A percentile compares a stretch with the other conserved stretches of the same genome.
phyloP scores from a whole-genome alignment of 106 monocot species.

The Acorus gramineus region DNA sequence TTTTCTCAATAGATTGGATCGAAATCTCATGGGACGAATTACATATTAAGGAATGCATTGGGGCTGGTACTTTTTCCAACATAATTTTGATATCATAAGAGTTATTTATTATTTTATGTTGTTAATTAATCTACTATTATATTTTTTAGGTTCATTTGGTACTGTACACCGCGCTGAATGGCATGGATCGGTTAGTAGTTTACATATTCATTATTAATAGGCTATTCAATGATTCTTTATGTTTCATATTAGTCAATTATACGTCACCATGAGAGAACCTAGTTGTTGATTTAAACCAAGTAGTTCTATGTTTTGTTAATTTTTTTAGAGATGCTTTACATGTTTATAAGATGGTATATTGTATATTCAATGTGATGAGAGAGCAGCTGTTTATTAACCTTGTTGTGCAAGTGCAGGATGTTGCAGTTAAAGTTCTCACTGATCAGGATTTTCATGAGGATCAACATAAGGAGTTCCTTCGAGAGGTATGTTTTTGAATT shows the following conservation, averaged over 20 bases:
- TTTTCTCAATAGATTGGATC: constrained; percentile 60
- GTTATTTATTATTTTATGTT: not conserved
- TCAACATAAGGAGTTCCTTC: constrained; percentile 64
- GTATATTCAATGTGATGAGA: too few species aligned
- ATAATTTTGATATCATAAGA: not conserved
- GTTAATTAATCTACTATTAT: constrained; percentile 1
- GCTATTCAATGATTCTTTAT: not conserved
- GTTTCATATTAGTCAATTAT: not conserved
- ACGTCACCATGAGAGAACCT: not conserved
- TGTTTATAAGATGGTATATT: too few species aligned
- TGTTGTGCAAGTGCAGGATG: constrained; percentile 43
- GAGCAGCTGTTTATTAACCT: too few species aligned
- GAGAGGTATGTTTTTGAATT: constrained; percentile 37
- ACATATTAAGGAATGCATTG: constrained; percentile 55
- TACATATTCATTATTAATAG: not conserved
- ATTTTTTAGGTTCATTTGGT: constrained; percentile 62
- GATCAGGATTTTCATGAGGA: constrained; percentile 68
- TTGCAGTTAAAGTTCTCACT: constrained; percentile 73
- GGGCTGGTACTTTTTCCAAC: constrained; percentile 40
- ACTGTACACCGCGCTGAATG: constrained; percentile 82
- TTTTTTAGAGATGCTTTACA: too few species aligned
- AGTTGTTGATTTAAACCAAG: not conserved
- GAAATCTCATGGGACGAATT: constrained; percentile 86
- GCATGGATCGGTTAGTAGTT: constrained; percentile 66
- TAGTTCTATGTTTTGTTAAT: too few species aligned